Base-by-base conservation (phyloP, 345 rosid genomes). In the Lepidium africanum region DNA sequence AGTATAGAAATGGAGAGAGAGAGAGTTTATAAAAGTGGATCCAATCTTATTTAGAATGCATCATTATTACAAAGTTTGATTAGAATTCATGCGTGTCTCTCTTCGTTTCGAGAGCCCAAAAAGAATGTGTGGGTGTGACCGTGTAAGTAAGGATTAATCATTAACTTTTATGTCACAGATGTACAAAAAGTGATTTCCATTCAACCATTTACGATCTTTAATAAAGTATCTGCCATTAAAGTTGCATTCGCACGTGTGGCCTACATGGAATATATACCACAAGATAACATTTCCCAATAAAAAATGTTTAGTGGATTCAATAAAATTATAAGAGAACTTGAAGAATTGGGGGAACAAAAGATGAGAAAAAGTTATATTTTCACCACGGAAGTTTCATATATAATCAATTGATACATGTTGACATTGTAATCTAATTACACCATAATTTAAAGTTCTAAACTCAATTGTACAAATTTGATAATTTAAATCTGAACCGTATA, bases 41-140 rank as follows among this genome's bases (percentile, higher is more conserved):
- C 70, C 64, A 72, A 46, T 46, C 65, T 43, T 51, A 47, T 27
- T 17, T 48, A 17, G 11, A 56, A 72, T 64, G 45, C 30, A 64
- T 64, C 57, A 32, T 64, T 12, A 65, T 64, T 56, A 39, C 59
- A 56, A 55, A 37, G 36, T 38, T 40, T 30, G 70, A 17, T 38
- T 56, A 9, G 39, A 55, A 64, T 11, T 64, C 52, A 72, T 19
- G 71, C 76, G 76, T 56, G 65, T 56, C 71, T 56, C 52, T 56
- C 65, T 72, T 72, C 48, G 35, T 36, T 62, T 15, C 19, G 61
- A 63, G 65, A 64, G 59, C 70, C 27, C 9, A 39, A 38, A 45
- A 30, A 46, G 23, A 63, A 16, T 25, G 40, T 43, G 68, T 7
- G 5, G 32, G 23, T 61, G 48, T 62, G 21, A 60, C 54, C 42